Percentiles rank a stretch among this genome's conserved stretches.
Evolutionary conservation across 2,329 filamentous ascomycete genomes (phyloP).

Genomic region (Cladosporium sp.): DNA sequence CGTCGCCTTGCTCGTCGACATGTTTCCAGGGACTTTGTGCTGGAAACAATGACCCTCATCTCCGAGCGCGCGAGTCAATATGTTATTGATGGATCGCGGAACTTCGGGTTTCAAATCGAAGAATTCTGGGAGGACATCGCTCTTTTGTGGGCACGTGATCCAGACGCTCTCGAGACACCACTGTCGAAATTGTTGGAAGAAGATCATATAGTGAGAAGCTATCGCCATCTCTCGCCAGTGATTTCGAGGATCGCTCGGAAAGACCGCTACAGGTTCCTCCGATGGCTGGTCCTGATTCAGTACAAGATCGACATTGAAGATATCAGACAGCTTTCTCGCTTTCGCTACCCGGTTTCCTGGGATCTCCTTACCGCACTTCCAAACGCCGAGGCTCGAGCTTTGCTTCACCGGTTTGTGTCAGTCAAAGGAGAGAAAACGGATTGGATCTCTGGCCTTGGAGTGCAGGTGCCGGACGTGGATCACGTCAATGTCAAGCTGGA

Average conservation of each 20-base stretch:
- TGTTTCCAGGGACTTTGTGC: background rate
- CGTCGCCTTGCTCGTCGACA: background rate
- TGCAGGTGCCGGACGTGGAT: background rate
- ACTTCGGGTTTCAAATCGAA: background rate
- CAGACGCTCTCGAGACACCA: background rate
- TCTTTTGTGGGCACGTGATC: background rate
- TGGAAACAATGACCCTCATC: background rate
- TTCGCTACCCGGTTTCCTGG: background rate
- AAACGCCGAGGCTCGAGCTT: background rate
- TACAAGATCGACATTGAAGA: background rate
- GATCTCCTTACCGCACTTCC: background rate
- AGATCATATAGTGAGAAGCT: background rate
- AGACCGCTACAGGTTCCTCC: slow-evolving; percentile 6
- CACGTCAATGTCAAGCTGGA: background rate
- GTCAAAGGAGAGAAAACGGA: background rate
- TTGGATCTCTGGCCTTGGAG: background rate
- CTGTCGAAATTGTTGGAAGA: background rate
- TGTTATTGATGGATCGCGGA: background rate
- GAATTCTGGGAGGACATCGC: background rate
- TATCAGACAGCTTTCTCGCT: background rate
- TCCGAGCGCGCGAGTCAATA: background rate
- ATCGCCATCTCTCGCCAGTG: background rate
- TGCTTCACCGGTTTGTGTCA: background rate
- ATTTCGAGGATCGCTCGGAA: background rate
- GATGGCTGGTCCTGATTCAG: slow-evolving; percentile 14